phyloP scores from a whole-genome alignment of 2,329 filamentous ascomycete species.

The Phymatotrichopsis omnivora region DNA sequence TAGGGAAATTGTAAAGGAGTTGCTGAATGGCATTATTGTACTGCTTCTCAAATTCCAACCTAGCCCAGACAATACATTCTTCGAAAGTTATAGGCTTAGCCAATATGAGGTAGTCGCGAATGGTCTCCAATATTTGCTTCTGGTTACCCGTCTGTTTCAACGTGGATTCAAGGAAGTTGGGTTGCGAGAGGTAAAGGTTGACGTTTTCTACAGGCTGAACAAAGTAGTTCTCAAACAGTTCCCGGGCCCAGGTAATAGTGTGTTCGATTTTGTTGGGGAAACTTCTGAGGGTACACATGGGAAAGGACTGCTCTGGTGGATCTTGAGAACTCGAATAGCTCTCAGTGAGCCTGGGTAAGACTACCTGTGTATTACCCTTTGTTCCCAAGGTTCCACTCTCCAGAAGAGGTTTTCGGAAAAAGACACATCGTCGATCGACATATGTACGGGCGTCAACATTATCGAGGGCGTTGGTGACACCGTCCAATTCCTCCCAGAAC shows the following conservation, averaged over 20 bases:
- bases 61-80: slow-evolving; percentile 93
- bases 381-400: slow-evolving; percentile 98
- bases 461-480: slow-evolving; percentile 92
- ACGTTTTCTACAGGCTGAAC: slow-evolving; percentile 88
- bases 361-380: slow-evolving; percentile 96
- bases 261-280: slow-evolving; percentile 99
- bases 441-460: slow-evolving; percentile 96
- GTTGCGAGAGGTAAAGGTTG: slow-evolving; percentile 84
- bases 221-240: slow-evolving; percentile 89
- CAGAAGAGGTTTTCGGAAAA: slow-evolving; percentile 92
- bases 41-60: slow-evolving; percentile 87
- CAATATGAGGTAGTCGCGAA: slow-evolving; percentile 80
- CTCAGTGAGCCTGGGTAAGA: slow-evolving; percentile 82
- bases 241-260: slow-evolving; percentile 95
- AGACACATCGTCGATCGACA: slow-evolving; percentile 89
- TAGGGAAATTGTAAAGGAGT: slow-evolving; percentile 92
- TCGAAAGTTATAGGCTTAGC: slow-evolving; percentile 89
- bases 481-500: slow-evolving; percentile 81
- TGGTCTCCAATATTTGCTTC: slow-evolving; percentile 81
- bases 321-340: slow-evolving; percentile 97
- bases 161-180: slow-evolving; percentile 77
- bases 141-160: slow-evolving; percentile 91
- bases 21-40: slow-evolving; percentile 97
- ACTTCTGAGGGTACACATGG: slow-evolving; percentile 93
- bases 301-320: slow-evolving; percentile 95